Evolutionary conservation across 192 early-diverging fungal genomes (phyloP), one percentile per base, ranked within the genome.

Genomic region (Phycomyces blakesleeanus): DNA sequence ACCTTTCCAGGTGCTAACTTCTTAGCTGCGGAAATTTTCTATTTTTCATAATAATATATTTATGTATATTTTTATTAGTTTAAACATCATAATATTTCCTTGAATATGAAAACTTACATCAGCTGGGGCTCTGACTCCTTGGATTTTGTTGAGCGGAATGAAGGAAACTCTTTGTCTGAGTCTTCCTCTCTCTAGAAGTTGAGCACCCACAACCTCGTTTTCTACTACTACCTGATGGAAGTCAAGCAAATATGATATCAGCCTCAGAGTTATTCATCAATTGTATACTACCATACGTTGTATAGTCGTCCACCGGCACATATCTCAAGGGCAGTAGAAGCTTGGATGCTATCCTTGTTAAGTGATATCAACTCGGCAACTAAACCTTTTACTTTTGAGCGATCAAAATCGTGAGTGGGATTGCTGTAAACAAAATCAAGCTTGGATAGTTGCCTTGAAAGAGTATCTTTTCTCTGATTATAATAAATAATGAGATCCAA

Each of bases 61-160:
- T 57, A 49, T 41, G 77, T 84, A 64, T 85, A 83, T 44, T 18
- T 47, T 56, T 51, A 12, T 21, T 50, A 55, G 12, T 41, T 50
- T 44, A 66, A 5, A 27, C 3, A 16, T 38, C 25, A 27, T 27
- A 14, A 6, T 6, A 40, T 62, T 20, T 12, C 21, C 20, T 21
- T 44, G 20, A 55, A 0, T 3, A 0, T 12, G 38, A 11, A 20
- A 16, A 21, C 41, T 51, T 68, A 77, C 77, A 67, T 82, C 81
- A 9, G 86, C 76, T 8, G 81, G 73, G 7, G 82, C 70, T 61
- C 63, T 80, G 34, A 72, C 81, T 1, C 80, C 68, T n/a, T 71
- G 64, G 51, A 99, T 97, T 74, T 94, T 95, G 85, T 97, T 97
- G n/a, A 99, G 76, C 16, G 96, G 97, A 51, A 98, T 94, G 16